Base-by-base conservation (phyloP, 495 filamentous ascomycete species). In the Penicillium samsonianum region DNA sequence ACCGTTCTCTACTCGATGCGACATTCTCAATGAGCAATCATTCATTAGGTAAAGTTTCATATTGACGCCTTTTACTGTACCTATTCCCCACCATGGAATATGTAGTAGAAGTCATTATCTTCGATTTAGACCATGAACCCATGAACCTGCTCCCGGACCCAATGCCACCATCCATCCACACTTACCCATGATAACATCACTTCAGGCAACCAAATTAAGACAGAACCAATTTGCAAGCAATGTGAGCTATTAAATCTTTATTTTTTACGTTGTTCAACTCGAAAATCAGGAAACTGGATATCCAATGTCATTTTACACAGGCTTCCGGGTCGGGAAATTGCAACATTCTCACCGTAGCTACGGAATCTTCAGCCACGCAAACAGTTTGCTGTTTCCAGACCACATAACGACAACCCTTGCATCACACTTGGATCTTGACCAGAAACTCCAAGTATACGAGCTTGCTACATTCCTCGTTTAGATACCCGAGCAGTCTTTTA, bases 341-440 rank as follows among this genome's bases (percentile, higher is more conserved):
- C 10, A 12, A 42, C 66, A 69, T 69, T 65, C 61, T 59, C 33
- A 10, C 1, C 7, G 25, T n/a, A 6, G 16, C 9, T 16, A 48
- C 40, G 49, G 55, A 61, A 60, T 53, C 5, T 26, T 50, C 50
- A 64, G 55, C 61, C 53, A 60, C 56, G 42, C 23, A 62, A 62
- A 49, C 47, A 57, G 12, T 28, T 10, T 49, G 20, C 53, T 35
- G 19, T 26, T 50, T 25, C 22, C 26, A 41, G 25, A 22, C 12
- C 14, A 2, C 16, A 35, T 9, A 45, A 38, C n/a, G 26, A 16
- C 8, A 4, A 22, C 54, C 54, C 50, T 53, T 58, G 33, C 41
- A 48, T 56, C 12, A 20, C 3, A n/a, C 0, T 26, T 49, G 14
- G 1, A 43, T 33, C 17, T 8, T 22, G 14, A 37, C 33, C 19